A percentile compares a stretch with the other conserved stretches of the same genome.
Evolutionary conservation across 257 asterid genomes (phyloP).

Genomic region (Solanum sparsipilum): DNA sequence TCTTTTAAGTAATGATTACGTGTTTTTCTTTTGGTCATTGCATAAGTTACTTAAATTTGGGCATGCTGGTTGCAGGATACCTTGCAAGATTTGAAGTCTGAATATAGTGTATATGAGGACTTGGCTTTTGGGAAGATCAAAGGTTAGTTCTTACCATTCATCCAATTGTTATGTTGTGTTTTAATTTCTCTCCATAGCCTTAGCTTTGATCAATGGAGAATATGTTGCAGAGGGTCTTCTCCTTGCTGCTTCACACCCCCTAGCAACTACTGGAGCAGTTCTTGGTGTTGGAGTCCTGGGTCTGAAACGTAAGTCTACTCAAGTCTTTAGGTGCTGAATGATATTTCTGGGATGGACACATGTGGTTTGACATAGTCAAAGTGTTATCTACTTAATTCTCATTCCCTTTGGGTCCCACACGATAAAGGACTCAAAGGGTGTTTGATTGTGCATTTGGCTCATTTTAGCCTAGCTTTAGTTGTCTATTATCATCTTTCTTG

Average conservation of each 20-base stretch:
- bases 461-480: not conserved
- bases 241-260: constrained; percentile 57
- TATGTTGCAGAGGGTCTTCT: constrained; percentile 57
- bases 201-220: constrained; percentile 3
- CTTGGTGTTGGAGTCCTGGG: constrained; percentile 59
- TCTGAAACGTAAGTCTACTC: constrained; percentile 47
- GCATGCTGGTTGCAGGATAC: constrained; percentile 51
- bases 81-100: constrained; percentile 69
- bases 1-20: not conserved
- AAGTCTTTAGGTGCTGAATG: not conserved
- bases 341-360: not conserved
- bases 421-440: not conserved
- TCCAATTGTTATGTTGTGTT: not conserved
- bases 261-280: constrained; percentile 52
- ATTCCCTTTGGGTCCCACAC: not conserved
- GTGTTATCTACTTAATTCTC: not conserved
- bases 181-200: not conserved
- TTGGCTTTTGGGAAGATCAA: constrained; percentile 55
- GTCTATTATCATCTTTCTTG: not conserved
- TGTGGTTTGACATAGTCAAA: not conserved
- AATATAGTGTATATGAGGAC: constrained; percentile 56
- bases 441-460: not conserved
- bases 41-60: constrained; percentile 9
- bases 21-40: not conserved
- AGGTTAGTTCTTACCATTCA: constrained; percentile 28